Conservation (phyloP, 306 rosid genomes). For the Lotus japonicus region DNA sequence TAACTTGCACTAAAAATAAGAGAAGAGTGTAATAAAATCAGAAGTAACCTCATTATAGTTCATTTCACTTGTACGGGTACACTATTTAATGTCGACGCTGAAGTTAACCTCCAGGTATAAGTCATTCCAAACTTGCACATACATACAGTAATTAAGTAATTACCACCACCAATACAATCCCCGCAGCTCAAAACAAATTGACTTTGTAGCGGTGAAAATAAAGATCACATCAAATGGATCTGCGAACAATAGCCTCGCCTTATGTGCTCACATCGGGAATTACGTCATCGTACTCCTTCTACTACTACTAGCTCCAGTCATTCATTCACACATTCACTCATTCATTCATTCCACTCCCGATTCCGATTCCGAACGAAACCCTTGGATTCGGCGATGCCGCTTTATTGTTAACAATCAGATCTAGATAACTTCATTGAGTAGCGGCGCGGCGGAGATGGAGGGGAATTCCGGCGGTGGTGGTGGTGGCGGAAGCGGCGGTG, state of each 20-base stretch:
- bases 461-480: constrained; percentile 50
- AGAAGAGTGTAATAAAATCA: no score
- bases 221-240: not conserved
- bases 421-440: no score
- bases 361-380: not conserved
- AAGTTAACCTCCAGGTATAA: no score
- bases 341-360: no score
- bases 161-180: not conserved
- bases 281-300: not conserved
- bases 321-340: not conserved
- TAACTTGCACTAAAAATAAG: no score
- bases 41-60: no score
- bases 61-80: no score
- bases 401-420: no score
- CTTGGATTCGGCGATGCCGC: no score
- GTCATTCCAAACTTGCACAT: no score
- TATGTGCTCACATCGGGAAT: not conserved
- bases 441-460: constrained; percentile 49
- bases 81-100: no score
- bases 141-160: not conserved
- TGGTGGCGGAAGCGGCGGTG: constrained; percentile 8
- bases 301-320: not conserved
- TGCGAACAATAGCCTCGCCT: not conserved
- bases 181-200: not conserved
- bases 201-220: not conserved